Percentiles rank a stretch among this genome's conserved stretches.
Conservation (phyloP, 805 yeast species). For the Saccharomycopsis capsularis region DNA sequence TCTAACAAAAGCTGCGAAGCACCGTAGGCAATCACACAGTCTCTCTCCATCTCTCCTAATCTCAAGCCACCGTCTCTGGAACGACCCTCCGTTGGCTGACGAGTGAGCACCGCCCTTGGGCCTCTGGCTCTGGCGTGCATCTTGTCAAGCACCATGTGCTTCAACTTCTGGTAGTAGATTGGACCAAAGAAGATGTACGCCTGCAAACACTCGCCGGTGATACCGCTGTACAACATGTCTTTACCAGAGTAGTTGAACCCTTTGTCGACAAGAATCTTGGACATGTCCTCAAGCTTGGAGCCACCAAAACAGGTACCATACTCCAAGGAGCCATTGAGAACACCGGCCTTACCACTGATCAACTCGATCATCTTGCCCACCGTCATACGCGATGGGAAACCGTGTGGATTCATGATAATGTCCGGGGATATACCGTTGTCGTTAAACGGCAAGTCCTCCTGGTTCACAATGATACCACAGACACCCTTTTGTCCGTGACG, state of each 20-base stretch:
- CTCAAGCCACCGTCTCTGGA: conserved; percentile 98
- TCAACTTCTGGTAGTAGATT: conserved; percentile 93
- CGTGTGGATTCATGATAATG: conserved; percentile 98
- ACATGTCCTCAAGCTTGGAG: conserved; percentile 92
- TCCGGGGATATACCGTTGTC: conserved; percentile 92
- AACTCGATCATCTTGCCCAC: conserved; percentile 98
- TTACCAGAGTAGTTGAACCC: conserved; percentile 95
- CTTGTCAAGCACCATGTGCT: conserved; percentile 98
- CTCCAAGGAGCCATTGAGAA: conserved; percentile 80
- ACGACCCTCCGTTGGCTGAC: conserved; percentile 99
- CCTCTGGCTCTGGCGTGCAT: conserved; percentile 99
- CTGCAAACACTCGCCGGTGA: conserved; percentile 94
- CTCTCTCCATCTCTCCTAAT: conserved; percentile 99
- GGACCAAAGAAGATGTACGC: conserved; percentile 99
- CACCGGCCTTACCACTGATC: conserved; percentile 97
- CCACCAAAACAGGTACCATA: conserved; percentile 99
- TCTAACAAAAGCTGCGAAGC: conserved; percentile 92
- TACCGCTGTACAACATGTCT: conserved; percentile 95
- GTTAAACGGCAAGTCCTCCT: conserved; percentile 93
- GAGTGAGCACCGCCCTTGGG: conserved; percentile 93
- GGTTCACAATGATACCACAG: conserved; percentile 95
- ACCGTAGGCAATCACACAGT: conserved; percentile 98
- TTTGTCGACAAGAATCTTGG: conserved; percentile 76
- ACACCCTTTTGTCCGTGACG: conserved; percentile 99
- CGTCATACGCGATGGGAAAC: conserved; percentile 99